Evolutionary conservation across 768 basidiomycete genomes (phyloP), one percentile per base, ranked within the genome.

Genomic region (Jaapia argillacea): DNA sequence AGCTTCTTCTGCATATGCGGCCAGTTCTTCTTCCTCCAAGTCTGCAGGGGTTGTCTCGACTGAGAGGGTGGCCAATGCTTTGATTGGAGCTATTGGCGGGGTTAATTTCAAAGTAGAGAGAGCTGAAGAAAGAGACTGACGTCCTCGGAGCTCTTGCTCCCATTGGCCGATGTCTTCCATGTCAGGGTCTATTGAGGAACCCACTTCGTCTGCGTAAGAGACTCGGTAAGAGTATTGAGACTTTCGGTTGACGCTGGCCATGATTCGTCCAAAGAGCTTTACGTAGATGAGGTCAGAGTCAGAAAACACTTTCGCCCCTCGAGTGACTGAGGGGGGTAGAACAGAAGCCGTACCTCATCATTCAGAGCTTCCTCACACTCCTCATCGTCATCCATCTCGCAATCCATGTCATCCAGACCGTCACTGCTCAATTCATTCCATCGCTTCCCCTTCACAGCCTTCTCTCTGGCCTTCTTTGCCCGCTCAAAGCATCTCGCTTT

Each of bases 161-260:
- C 81, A 85, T n/a, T 57, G 53, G 18, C 51, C 61, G 3, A 73
- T 57, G 45, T 85, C 81, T 25, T 86, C 81, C 53, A 84, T 60
- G 55, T 77, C 75, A 4, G 84, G 84, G 54, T 86, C 84, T 45
- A 84, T 75, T 1, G 84, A 85, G 13, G 81, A 83, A 4, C 84
- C 84, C 3, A 86, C 82, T 45, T 85, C 81, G 14, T 63, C 55
- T 22, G 74, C 69, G 47, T 81, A 86, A 1, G 81, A 85, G 2
- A 82, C 55, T 6, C 73, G 70, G 50, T 79, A 84, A 2, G 67
- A 58, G 53, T 84, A 73, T 2, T 56, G 63, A 14, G 62, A 56
- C 51, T 71, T 77, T 7, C 69, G 64, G 24, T 66, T 69, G 10
- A 74, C 61, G 53, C 72, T 76, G 5, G 67, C 64, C 58, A 86